Evolutionary conservation across 2,329 filamentous ascomycete genomes (phyloP), one percentile per base, ranked within the genome.

Genomic region (Aureobasidium melanogenum): DNA sequence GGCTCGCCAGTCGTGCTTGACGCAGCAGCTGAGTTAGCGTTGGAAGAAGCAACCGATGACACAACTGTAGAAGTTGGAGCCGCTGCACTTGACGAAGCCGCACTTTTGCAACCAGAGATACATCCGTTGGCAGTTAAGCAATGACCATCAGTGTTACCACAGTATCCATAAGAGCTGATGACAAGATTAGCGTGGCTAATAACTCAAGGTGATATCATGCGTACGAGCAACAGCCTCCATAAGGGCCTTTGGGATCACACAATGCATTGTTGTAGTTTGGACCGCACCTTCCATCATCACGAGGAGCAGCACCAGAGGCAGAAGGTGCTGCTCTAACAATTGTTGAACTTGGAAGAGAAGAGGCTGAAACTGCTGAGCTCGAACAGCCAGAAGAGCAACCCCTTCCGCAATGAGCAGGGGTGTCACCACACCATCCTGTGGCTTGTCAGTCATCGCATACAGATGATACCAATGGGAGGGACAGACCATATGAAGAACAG

Each of bases 371-470:
- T 2, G 61, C 38, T 30, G 46, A 63, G 51, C 32, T 61, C 5
- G 72, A 61, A 56, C 72, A 75, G 14, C 73, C 73, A 32, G 72
- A 74, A 5, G 69, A 61, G 56, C 72, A 75, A 12, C 73, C 73
- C 28, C 67, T 68, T 39, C 69, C 74, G 64, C 73, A 75, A 63
- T 75, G 72, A 30, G 68, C 73, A n/a, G 70, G 54, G 39, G 73
- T 74, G 62, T 72, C 72, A 65, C 77, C 78, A 63, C 78, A 80
- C 73, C 73, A 74, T 14, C 72, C 70, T 30, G 12, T 55, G 30
- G 69, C 70, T 67, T 67, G 24, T 54, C 8, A 61, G 26, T 12
- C 1, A 5, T 7, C 41, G 34, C 5, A 7, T 12, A 10, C n/a
- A 32, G 10, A 3, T 10, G 61, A 64, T 66, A 64, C 38, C 62